Percentiles rank a stretch among this genome's conserved stretches.
phyloP scores from a whole-genome alignment of 2,329 filamentous ascomycete species.

The Rhexocercosporidium sp. region DNA sequence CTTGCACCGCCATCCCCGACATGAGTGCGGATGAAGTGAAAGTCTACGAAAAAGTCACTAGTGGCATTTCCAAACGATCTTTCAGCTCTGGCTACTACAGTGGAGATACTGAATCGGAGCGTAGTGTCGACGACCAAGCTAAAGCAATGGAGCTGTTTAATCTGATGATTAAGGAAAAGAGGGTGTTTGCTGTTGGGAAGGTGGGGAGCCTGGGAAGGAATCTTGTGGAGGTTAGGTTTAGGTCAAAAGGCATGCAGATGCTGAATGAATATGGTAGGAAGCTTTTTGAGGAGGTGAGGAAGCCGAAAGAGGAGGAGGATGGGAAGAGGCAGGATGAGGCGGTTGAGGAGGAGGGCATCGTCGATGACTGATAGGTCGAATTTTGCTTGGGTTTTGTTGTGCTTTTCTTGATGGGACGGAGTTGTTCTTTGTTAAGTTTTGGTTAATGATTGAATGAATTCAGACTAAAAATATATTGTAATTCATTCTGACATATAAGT shows the following conservation, averaged over 20 bases:
- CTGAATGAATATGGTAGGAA: conserved; percentile 5
- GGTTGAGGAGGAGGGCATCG: not conserved
- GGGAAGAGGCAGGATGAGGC: not conserved
- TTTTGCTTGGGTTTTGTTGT: too few relatives aligned
- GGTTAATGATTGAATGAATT: too few relatives aligned
- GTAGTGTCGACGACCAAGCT: not conserved
- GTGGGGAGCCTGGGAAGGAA: not conserved
- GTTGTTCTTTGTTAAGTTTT: too few relatives aligned
- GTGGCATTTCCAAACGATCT: not conserved
- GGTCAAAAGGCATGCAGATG: not conserved
- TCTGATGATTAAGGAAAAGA: not conserved
- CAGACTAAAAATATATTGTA: too few relatives aligned
- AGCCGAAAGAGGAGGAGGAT: not conserved
- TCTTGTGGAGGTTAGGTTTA: not conserved
- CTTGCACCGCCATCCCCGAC: too few relatives aligned
- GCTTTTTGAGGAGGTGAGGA: not conserved
- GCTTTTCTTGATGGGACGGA: too few relatives aligned
- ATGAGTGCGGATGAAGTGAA: too few relatives aligned
- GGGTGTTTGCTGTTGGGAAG: not conserved
- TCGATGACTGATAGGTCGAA: not conserved
- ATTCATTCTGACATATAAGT: too few relatives aligned
- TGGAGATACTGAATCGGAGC: not conserved
- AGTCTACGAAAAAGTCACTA: too few relatives aligned
- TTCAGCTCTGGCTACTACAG: not conserved
- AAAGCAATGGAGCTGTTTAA: not conserved